These are phyloP conservation scores for Botrytis tulipae DNA, from an alignment of 2,329 filamentous ascomycete genomes.

Conservation along the genomic window DNA sequence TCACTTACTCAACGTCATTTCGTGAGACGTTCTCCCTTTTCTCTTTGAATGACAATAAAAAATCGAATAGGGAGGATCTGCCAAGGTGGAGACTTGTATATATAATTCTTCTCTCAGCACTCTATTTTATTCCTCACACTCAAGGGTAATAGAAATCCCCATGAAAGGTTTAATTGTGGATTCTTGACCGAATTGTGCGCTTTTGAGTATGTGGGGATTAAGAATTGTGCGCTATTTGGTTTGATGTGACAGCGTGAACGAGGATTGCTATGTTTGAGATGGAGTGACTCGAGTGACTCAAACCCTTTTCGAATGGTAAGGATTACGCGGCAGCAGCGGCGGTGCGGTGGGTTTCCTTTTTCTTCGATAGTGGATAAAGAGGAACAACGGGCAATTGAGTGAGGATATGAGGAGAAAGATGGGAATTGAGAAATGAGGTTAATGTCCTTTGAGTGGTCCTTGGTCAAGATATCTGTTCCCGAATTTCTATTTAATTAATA, in stretches of 20 bases:
- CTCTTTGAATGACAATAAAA: slow-evolving; percentile 7
- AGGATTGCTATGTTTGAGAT: slow-evolving; percentile 9
- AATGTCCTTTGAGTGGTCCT: background rate
- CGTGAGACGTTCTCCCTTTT: slow-evolving; percentile 11
- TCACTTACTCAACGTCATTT: slow-evolving; percentile 21
- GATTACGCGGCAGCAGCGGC: slow-evolving; percentile 10
- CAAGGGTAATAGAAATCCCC: slow-evolving; percentile 1
- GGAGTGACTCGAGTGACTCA: slow-evolving; percentile 2
- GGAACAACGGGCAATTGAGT: background rate
- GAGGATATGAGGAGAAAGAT: background rate
- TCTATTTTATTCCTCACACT: background rate
- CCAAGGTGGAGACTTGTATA: slow-evolving; percentile 7
- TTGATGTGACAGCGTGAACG: background rate
- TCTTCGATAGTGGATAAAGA: background rate
- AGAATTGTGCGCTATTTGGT: slow-evolving; percentile 21
- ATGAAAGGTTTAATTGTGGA: slow-evolving; percentile 14
- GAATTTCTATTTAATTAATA: background rate
- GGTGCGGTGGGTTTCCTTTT: background rate
- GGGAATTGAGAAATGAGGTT: slow-evolving; percentile 2
- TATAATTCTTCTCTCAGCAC: background rate
- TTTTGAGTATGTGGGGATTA: slow-evolving; percentile 7
- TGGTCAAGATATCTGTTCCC: background rate
- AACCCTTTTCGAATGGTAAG: background rate
- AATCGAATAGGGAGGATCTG: slow-evolving; percentile 19
- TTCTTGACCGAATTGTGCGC: slow-evolving; percentile 4